These are phyloP conservation scores for Talaromyces islandicus DNA, from an alignment of 2,329 filamentous ascomycete species.

Conservation along the genomic window DNA sequence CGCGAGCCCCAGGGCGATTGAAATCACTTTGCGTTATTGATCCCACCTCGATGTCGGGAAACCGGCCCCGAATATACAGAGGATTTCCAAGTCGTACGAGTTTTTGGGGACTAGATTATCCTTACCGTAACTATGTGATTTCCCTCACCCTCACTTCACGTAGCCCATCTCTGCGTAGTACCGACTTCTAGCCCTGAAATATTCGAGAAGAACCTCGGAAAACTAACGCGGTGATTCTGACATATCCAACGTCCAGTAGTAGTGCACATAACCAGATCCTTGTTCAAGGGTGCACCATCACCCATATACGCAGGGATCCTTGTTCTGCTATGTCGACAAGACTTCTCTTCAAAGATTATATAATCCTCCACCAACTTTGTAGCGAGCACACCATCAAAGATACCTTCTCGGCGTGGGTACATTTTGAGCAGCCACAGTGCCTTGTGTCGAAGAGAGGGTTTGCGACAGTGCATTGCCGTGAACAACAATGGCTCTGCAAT, in stretches of 20 bases:
- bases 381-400: neutral
- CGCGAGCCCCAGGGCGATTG: too few relatives aligned
- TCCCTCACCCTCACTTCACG: too few relatives aligned
- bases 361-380: neutral
- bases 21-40: too few relatives aligned
- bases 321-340: neutral
- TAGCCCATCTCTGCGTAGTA: neutral
- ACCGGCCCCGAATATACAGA: too few relatives aligned
- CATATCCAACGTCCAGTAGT: neutral
- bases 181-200: neutral
- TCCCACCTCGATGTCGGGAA: too few relatives aligned
- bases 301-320: too few relatives aligned
- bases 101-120: too few relatives aligned
- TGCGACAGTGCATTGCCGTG: neutral
- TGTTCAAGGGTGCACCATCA: neutral
- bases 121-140: too few relatives aligned
- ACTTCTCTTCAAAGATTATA: neutral
- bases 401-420: neutral
- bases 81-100: too few relatives aligned
- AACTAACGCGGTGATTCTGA: neutral
- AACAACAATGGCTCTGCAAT: neutral
- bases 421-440: neutral
- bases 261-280: neutral
- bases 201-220: neutral
- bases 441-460: neutral